Evolutionary conservation across 352 stramenopile genomes (phyloP).

Genomic region (Phytophthora quininea): DNA sequence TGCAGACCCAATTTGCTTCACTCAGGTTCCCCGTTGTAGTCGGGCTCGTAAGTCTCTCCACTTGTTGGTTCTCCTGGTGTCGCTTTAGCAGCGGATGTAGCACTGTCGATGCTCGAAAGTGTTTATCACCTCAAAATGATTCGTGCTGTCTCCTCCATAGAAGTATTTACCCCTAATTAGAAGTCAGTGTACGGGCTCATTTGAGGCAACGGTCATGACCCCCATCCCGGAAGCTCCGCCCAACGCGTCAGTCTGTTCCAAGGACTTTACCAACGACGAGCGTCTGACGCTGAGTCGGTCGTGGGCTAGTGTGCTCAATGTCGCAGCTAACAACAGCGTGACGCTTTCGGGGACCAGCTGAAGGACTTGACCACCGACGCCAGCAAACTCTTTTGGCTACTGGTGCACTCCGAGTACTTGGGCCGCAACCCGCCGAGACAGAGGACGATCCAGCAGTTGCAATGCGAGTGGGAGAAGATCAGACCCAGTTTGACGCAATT

Average conservation of each 20-base stretch:
- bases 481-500: background rate
- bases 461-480: background rate
- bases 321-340: background rate
- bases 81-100: too few species aligned
- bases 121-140: too few species aligned
- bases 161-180: background rate
- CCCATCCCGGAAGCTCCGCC: background rate
- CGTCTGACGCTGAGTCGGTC: background rate
- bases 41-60: too few species aligned
- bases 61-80: too few species aligned
- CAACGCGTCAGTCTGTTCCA: background rate
- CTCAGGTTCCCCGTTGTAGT: too few species aligned
- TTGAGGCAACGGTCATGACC: background rate
- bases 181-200: background rate
- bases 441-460: background rate
- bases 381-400: background rate
- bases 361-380: background rate
- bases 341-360: background rate
- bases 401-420: background rate
- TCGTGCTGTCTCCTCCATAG: too few species aligned
- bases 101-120: too few species aligned
- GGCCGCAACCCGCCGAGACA: background rate
- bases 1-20: too few species aligned
- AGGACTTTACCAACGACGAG: background rate
- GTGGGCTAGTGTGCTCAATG: slow-evolving; percentile 9